Evolutionary conservation across 129 eudicot genomes (phyloP), one percentile per base, ranked within the genome.

Genomic region (Mikania micrantha): DNA sequence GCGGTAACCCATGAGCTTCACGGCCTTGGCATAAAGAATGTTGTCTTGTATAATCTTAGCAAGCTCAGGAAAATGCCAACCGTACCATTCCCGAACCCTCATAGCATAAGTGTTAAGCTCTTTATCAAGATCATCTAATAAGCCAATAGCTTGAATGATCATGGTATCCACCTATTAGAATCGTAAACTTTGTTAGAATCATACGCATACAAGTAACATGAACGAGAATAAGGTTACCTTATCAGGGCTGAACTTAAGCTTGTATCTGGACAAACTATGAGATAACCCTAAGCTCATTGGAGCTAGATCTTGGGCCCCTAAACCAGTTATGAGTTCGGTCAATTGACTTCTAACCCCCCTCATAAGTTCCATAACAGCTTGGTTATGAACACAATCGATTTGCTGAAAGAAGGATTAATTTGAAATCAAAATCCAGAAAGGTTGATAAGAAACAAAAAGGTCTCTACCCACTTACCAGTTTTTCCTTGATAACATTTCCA

Each of bases 41-140:
- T 90, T 90, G 62, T 87, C 97, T 71, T 74, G 83, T n/a, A 87
- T 81, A 24, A 88, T 84, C 75, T 88, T 88, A 49, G 91, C 91
- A 59, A 88, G 95, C 79, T 88, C 88, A 0, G 95, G 91, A 60
- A 88, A 84, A 80, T 88, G 91, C 95, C 95, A 88, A 49, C 95
- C 91, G 61, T 88, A 88, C 91, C 95, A 88, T 76, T 88, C 95
- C 21, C 88, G 68, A 16, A 88, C 95, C 79, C 95, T 82, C 95
- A 87, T 87, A 38, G 95, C 95, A 60, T 84, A 88, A 21, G 95
- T 88, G 50, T 88, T 84, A 77, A 78, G 81, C 86, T 88, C 96
- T 78, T 92, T 92, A 77, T 92, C 96, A 70, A 92, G 96, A 73
- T 92, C 98, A 76, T 92, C 98, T 81, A 92, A 81, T 74, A 88